Evolutionary conservation across 2,329 filamentous ascomycete genomes (phyloP), one percentile per base, ranked within the genome.

Genomic region (Colletotrichum tropicale): DNA sequence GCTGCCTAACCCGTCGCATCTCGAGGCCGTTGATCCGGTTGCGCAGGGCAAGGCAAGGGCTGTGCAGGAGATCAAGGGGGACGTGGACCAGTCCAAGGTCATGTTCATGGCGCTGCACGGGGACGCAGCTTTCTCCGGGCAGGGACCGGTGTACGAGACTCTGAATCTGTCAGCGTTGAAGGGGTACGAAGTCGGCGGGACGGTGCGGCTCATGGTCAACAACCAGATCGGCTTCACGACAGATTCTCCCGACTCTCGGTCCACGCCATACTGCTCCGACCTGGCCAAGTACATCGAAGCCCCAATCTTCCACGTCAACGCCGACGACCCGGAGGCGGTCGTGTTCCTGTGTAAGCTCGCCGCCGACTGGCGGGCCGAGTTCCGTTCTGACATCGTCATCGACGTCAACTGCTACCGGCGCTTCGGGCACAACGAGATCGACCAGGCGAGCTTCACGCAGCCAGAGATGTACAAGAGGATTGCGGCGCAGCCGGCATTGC

Each of bases 181-280:
- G 34, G 95, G 94, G 78, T 99, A 98, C 88, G 98, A 97, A 60
- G 98, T 97, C 70, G 97, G 97, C 81, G 97, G 97, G 83, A 98
- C 97, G 72, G 94, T 99, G 81, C 97, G 98, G 87, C 90, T 99
- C 79, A 93, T 99, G 74, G 96, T 98, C 80, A 99, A 99, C 92
- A 99, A 99, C 91, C 97, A 99, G 90, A 98, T 99, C 85, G 97
- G 97, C 86, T 99, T 99, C 90, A 99, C 97, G 64, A 98, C 97
- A 18, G 97, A 99, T 83, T 96, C 97, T 78, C 95, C 96, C 83
- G 98, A 98, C 86, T 94, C 97, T 80, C 95, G 97, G 80, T 98
- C 97, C 13, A 99, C 97, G 64, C 95, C 97, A 38, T 98, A 99
- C 91, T 98, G 97, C 88, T 98, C 97, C 34, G 97, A 99, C 85